Evolutionary conservation across 108 stramenopile species (phyloP).

Genomic region (Cyclostephanos tholiformis): DNA sequence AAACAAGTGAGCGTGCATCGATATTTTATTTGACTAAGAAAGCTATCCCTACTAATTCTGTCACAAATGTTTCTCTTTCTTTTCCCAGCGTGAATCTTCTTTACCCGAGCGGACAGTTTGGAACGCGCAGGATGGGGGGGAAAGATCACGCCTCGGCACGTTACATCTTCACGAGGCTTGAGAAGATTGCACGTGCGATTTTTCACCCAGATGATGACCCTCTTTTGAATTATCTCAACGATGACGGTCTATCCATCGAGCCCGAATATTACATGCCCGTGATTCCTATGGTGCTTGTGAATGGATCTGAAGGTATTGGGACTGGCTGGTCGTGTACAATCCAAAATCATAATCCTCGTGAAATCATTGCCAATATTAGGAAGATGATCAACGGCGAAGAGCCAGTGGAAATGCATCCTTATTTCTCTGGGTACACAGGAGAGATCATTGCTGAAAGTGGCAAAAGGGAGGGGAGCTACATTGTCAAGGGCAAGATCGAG

Average conservation of each 20-base stretch:
- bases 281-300: slow-evolving; percentile 88
- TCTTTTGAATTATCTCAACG: slow-evolving; percentile 91
- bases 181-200: slow-evolving; percentile 90
- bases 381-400: slow-evolving; percentile 79
- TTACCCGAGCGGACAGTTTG: slow-evolving; percentile 97
- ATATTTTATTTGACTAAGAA: neutral
- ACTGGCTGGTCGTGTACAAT: slow-evolving; percentile 94
- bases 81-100: slow-evolving; percentile 82
- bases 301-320: slow-evolving; percentile 96
- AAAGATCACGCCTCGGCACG: slow-evolving; percentile 96
- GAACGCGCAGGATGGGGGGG: slow-evolving; percentile 95
- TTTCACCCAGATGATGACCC: slow-evolving; percentile 99
- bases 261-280: slow-evolving; percentile 96
- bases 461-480: slow-evolving; percentile 60
- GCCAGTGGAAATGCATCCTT: slow-evolving; percentile 70
- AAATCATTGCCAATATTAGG: slow-evolving; percentile 90
- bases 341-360: slow-evolving; percentile 85
- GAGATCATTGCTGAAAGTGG: slow-evolving; percentile 57
- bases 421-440: slow-evolving; percentile 88
- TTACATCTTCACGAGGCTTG: slow-evolving; percentile 98
- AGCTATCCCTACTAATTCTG: neutral
- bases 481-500: slow-evolving; percentile 76
- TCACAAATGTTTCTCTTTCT: neutral
- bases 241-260: slow-evolving; percentile 97
- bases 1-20: slow-evolving; percentile 71